phyloP scores from a whole-genome alignment of 2,329 filamentous ascomycete genomes.

The Fusarium odoratissimum region DNA sequence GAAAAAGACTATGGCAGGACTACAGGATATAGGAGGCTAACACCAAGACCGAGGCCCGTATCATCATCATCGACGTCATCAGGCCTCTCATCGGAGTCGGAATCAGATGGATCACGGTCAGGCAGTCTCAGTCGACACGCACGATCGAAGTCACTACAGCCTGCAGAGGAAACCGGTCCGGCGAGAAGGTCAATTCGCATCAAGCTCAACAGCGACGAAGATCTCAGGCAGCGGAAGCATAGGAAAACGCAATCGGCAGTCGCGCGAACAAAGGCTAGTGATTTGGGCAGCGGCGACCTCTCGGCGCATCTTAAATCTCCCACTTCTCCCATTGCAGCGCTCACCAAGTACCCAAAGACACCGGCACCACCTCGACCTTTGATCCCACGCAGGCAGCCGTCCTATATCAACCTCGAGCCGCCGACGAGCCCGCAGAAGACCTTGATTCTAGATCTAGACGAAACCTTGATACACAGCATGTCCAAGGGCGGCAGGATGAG shows the following conservation, averaged over 20 bases:
- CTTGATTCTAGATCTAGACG: conserved; percentile 92
- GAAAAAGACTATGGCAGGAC: conserved; percentile 47
- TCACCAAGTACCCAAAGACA: conserved; percentile 91
- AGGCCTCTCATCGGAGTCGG: conserved; percentile 76
- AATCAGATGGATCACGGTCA: conserved; percentile 63
- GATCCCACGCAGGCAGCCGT: conserved; percentile 88
- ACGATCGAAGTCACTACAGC: conserved; percentile 71
- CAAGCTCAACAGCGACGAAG: conserved; percentile 86
- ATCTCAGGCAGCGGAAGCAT: conserved; percentile 77
- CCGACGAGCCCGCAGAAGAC: conserved; percentile 82
- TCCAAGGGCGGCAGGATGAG: conserved; percentile 96
- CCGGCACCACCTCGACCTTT: conserved; percentile 90
- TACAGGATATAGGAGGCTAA: conserved; percentile 45
- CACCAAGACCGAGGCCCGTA: conserved; percentile 43
- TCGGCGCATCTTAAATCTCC: conserved; percentile 93
- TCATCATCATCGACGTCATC: conserved; percentile 65
- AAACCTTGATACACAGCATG: conserved; percentile 98
- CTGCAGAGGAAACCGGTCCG: conserved; percentile 71
- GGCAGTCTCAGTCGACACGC: conserved; percentile 59
- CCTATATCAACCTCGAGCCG: conserved; percentile 76
- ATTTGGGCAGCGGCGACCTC: conserved; percentile 60
- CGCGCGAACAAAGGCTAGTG: conserved; percentile 55
- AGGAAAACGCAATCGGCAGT: conserved; percentile 67
- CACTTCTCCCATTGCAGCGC: conserved; percentile 79
- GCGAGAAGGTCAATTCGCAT: conserved; percentile 87